Evolutionary conservation across 2,329 filamentous ascomycete species (phyloP), one percentile per base, ranked within the genome.

Genomic region (Thermoascus crustaceus): DNA sequence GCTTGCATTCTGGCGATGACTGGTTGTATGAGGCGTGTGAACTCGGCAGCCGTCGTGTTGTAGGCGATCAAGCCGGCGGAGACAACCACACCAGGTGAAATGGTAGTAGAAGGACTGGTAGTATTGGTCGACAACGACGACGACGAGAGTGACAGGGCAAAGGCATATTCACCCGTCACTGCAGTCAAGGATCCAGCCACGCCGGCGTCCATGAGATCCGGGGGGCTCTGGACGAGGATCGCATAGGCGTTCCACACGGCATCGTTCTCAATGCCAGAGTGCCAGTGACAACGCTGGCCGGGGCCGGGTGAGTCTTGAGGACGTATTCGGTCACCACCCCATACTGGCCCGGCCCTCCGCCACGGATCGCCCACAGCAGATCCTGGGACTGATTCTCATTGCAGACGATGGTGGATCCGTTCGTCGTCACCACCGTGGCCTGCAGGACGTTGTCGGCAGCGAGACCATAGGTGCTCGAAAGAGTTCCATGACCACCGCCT

Each of bases 311-410:
- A 0, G 34, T 40, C n/a, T 30, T 32, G 14, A 52, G 11, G 4
- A 52, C 37, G n/a, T 40, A 50, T n/a, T 52, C 46, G 3, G 44
- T 46, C 8, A 49, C 21, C 7, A 49, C 1, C 7, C 46, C 46
- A 16, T 43, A 50, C n/a, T 40, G 37, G 5, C 48, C 49, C 9
- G 58, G 57, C 17, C 67, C 68, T 7, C 63, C 69, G 14, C 71
- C 71, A 9, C 66, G 56, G 17, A 74, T 50, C 2, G 69, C 70
- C 66, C 67, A 73, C 54, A 66, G 73, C 4, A 75, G 50, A 38
- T 73, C 70, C 52, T 42, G 13, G 53, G 57, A 34, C 48, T 54
- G 17, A 57, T 65, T 17, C 60, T 66, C 25, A 66, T 63, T n/a
- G n/a, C 3, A 71, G 50, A 14, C 67, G 58, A 4, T 38, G 26